Evolutionary conservation across 768 basidiomycete genomes (phyloP), one percentile per base, ranked within the genome.

Genomic region (Thelephora aurantiotincta): DNA sequence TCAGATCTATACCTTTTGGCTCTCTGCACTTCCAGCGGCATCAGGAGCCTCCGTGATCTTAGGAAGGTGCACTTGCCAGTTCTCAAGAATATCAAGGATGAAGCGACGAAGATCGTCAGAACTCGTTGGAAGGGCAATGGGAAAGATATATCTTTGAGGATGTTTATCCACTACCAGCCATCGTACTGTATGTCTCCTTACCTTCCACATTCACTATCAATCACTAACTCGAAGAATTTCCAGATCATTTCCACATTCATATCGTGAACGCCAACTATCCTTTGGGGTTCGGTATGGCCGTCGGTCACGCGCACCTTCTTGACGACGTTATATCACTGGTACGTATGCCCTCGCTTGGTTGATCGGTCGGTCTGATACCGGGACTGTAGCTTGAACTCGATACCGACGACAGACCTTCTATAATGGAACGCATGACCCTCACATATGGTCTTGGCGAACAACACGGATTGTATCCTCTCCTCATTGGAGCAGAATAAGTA

Each of bases 211-310:
- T 41, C 19, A 36, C n/a, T 44, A 38, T 38, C 16, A 41, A 41
- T 37, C 35, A 44, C 44, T 54, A 6, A 48, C 16, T 0, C 18
- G 35, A 36, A 44, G 45, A n/a, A 13, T 33, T 1, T 2, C 16
- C 52, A 94, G 92, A 96, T 58, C 92, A 91, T 56, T 90, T 96
- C 58, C 92, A 97, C 51, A 85, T 96, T 2, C 92, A 97, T 55
- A 81, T 94, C 45, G 87, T 90, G 22, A 84, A 92, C 55, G 75
- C 75, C 0, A 78, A 80, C 50, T 77, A 83, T 53, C 63, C 60
- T 1, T 71, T 78, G 12, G 61, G 68, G 38, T 54, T 75, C 51
- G 85, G 92, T 0, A 84, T 87, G 77, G 66, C 73, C 0, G 83
- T 91, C 0, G 94, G 91, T 1, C 93, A 92, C 58, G 90, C 93